Base-by-base conservation (phyloP, 2,329 filamentous ascomycete genomes). In the Aspergillus quadrilineatus region DNA sequence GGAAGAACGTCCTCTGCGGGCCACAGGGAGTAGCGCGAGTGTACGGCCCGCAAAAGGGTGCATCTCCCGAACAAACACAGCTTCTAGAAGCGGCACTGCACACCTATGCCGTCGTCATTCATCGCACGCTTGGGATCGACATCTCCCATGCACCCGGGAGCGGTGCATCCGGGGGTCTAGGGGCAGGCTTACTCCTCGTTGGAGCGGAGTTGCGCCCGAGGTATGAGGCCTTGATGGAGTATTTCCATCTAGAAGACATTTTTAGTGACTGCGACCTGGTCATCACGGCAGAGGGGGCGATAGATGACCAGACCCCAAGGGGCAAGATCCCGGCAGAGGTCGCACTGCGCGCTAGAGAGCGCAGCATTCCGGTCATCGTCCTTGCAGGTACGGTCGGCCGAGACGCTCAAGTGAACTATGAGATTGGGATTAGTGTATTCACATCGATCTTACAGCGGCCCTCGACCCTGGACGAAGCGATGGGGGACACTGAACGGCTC, bases 241-340 rank as follows among this genome's bases (percentile, higher is more conserved):
- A 81, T 61, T 77, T 82, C 47, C 73, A 77, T 50, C 67, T 82
- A 29, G 73, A 78, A 41, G 68, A 69, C 2, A 69, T 81, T 3
- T 78, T 83, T 52, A 72, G 76, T 12, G 65, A 75, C 29, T 80
- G 77, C 60, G 77, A 83, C 56, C 71, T 83, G 6, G 78, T 82
- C 0, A 71, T 83, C 59, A 83, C 80, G 0, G 80, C 79, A 1
- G 81, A 83, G 62, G 80, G 81, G 0, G 78, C 79, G 8, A 74
- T 83, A 14, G 81, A 83, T 59, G 73, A 75, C 45, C 80, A 82
- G 60, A 81, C 79, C 0, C 76, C 79, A 0, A 69, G 73, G 43
- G 81, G 80, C 2, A 83, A 83, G 63, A 81, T 83, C 60, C 80
- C 81, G 7, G 79, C 76, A 3, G 80, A 82, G 63, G 75, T 83